Base-by-base conservation (phyloP, 345 rosid genomes). In the Brassica nigra region DNA sequence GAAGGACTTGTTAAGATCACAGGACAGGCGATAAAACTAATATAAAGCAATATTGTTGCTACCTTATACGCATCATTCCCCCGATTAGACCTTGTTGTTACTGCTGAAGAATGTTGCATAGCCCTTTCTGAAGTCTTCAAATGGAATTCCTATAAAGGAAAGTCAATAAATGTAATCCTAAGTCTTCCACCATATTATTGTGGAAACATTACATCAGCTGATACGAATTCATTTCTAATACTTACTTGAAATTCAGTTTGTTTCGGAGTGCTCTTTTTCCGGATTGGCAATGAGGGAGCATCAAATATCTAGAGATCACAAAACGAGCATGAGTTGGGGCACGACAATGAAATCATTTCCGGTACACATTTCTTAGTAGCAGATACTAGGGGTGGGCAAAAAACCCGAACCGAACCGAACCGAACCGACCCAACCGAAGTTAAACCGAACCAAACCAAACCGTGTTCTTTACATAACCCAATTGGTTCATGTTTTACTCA, bases 81-180 rank as follows among this genome's bases (percentile, higher is more conserved):
- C 27, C 78, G 85, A 49, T 69, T 61, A 23, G 84, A 80, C 62
- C 89, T 83, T 33, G 95, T 83, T 71, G 89, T 77, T 68, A 86
- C 83, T 78, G 89, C 76, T 73, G 88, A 81, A 6, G 85, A 76
- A 72, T 89, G 93, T 76, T 89, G 93, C 90, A 86, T 86, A 71
- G 98, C 98, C 87, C 99, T 90, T 81, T 93, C 92, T 20, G 81
- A 81, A 66, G 99, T 95, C 85, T 89, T 91, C 78, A 95, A 76
- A 82, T 83, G 97, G 78, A 95, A 95, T 85, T 91, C 94, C 99
- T 93, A 85, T 33, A 54, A 70, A 80, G 70, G 59, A 81, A 64
- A 23, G 18, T 20, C 6, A 73, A 52, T 34, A 63, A 47, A 67
- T 78, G 49, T 39, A 78, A 81, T 65, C 47, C 66, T n/a, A 6